Base-by-base conservation (phyloP, 495 filamentous ascomycete genomes). In the Xanthoparmelia taractica region DNA sequence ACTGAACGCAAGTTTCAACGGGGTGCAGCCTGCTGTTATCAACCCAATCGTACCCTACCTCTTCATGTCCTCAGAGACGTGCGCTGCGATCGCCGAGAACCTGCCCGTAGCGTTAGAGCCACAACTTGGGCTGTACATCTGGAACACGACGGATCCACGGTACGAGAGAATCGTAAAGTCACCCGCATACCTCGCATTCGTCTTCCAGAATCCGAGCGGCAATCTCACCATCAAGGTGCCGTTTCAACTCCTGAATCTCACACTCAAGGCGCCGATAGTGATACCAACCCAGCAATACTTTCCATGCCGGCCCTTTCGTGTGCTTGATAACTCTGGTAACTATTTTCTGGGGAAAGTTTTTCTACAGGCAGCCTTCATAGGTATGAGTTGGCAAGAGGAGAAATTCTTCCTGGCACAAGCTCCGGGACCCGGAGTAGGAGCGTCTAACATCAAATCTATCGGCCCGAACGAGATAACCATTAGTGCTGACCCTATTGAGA, bases 301-400 rank as follows among this genome's bases (percentile, higher is more conserved):
- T 65, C 83, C 83, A 23, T 83, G 81, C 58, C 71, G 74, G 40
- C 74, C 75, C 0, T 63, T 66, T 29, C 34, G 52, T 8, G 71
- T 67, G 1, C 43, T 31, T 20, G 48, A 71, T 31, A 40, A 54
- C 1, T 54, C 65, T 27, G 64, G 63, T 27, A 43, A 31, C 8
- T 80, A 73, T 47, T 67, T 65, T 12, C 76, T 85, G 38, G 82
- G 82, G 1, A 75, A 83, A 31, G 75, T 82, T 2, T 85, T 86
- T 59, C 65, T 85, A 17, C 83, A 86, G 66, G 81, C 80, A 31
- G 78, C 82, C 8, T 84, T 84, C 61, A 63, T 84, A 1, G 82
- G 79, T 20, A 74, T 76, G 8, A 82, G 83, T 70, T 82, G 76
- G 74, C 69, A 63, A 38, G 59, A 66, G n/a, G 74, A 75, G 12